These are phyloP conservation scores for Zarea fungicola DNA, from an alignment of 2,329 filamentous ascomycete species.

Conservation along the genomic window DNA sequence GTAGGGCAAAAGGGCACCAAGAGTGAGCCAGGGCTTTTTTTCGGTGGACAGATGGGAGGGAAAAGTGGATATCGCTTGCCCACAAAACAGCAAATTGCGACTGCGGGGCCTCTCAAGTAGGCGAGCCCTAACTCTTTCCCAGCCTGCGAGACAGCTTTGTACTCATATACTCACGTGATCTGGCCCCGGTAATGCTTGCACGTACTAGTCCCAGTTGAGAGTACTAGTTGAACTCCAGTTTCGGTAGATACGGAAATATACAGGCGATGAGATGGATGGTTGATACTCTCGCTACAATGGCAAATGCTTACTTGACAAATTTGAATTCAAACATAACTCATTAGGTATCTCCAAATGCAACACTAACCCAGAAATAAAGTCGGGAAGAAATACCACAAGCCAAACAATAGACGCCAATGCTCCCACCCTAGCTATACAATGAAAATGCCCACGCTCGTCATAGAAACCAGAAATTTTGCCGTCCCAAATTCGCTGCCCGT, in stretches of 20 bases:
- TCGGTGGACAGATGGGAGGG: conserved; percentile 25
- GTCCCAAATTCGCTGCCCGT: too few species aligned
- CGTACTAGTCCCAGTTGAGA: conserved; percentile 1
- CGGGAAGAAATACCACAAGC: background rate
- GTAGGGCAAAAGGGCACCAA: conserved; percentile 7
- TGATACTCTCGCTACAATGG: too few species aligned
- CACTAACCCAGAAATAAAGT: background rate
- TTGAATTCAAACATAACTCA: conserved; percentile 8
- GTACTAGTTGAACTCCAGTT: too few species aligned
- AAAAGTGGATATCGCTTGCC: background rate
- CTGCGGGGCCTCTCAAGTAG: background rate
- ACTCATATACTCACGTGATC: conserved; percentile 26
- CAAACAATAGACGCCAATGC: conserved; percentile 2
- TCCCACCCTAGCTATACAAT: background rate
- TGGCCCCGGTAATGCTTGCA: conserved; percentile 17
- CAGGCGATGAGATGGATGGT: too few species aligned
- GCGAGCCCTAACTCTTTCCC: conserved; percentile 31
- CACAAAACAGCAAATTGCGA: conserved; percentile 10
- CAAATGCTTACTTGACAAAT: too few species aligned
- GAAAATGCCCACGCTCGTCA: background rate
- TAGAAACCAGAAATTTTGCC: background rate
- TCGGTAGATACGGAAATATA: too few species aligned
- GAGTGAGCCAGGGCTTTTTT: conserved; percentile 24
- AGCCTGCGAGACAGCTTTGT: conserved; percentile 9
- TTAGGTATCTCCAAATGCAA: conserved; percentile 14